These are phyloP conservation scores for Tricholoma terreum DNA, from an alignment of 768 basidiomycete species.

Conservation along the genomic window DNA sequence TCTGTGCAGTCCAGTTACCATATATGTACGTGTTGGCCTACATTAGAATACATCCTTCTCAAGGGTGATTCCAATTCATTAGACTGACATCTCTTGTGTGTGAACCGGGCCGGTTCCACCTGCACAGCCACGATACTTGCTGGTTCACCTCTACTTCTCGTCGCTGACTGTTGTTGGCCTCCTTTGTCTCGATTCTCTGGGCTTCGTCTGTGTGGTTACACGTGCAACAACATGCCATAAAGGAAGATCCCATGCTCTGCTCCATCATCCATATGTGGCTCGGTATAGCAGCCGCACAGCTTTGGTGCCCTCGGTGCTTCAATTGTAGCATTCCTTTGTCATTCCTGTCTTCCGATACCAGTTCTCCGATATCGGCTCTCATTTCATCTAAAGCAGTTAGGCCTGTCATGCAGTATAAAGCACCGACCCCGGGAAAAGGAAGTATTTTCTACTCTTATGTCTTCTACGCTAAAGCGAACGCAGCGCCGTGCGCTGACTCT, in stretches of 20 bases:
- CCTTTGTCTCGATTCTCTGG: constrained; percentile 11
- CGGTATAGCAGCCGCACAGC: constrained; percentile 8
- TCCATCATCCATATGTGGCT: neutral
- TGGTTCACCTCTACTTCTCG: neutral
- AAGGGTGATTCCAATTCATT: too few relatives aligned
- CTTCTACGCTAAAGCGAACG: constrained; percentile 40
- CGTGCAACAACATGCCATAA: constrained; percentile 1
- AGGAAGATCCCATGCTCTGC: neutral
- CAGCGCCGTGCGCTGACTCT: constrained; percentile 46
- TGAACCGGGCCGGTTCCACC: too few relatives aligned
- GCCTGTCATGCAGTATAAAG: constrained; percentile 17
- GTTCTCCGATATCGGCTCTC: constrained; percentile 15
- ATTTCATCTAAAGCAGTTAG: constrained; percentile 10
- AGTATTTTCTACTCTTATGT: constrained; percentile 13
- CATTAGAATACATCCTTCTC: too few relatives aligned
- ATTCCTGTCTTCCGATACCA: constrained; percentile 11
- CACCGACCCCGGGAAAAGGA: constrained; percentile 2
- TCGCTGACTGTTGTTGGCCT: neutral
- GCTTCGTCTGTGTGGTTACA: constrained; percentile 1
- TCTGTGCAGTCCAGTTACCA: too few relatives aligned
- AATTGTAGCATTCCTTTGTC: constrained; percentile 6
- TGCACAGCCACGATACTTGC: neutral
- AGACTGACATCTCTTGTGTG: too few relatives aligned
- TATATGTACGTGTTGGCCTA: too few relatives aligned
- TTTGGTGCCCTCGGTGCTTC: constrained; percentile 7